These are phyloP conservation scores for Fusarium begoniae DNA, from an alignment of 2,329 filamentous ascomycete genomes.

Conservation along the genomic window DNA sequence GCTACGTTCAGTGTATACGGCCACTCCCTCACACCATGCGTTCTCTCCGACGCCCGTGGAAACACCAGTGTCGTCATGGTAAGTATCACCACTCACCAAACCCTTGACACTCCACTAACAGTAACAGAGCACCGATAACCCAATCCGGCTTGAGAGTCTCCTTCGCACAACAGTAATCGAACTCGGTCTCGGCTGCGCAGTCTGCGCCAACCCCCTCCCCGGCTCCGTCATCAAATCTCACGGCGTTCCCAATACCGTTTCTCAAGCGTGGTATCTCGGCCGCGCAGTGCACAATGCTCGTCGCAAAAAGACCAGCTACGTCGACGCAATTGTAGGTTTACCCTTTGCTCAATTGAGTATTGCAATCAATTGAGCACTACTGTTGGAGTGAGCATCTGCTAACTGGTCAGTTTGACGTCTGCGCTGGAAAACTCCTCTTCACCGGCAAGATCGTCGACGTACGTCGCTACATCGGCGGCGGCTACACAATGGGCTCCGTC, in stretches of 20 bases:
- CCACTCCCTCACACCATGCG: slow-evolving; percentile 48
- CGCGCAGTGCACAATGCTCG: slow-evolving; percentile 51
- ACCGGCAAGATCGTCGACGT: slow-evolving; percentile 54
- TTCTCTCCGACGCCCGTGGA: slow-evolving; percentile 49
- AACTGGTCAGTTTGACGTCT: slow-evolving; percentile 40
- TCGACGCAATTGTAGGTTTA: slow-evolving; percentile 37
- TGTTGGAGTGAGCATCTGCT: not conserved
- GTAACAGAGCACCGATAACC: slow-evolving; percentile 46
- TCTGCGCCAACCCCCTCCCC: slow-evolving; percentile 47
- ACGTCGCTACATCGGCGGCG: slow-evolving; percentile 49
- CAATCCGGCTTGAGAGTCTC: slow-evolving; percentile 48
- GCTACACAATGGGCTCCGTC: slow-evolving; percentile 53
- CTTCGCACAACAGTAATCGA: slow-evolving; percentile 50
- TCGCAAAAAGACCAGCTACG: slow-evolving; percentile 37
- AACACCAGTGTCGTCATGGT: slow-evolving; percentile 48
- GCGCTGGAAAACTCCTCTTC: slow-evolving; percentile 49
- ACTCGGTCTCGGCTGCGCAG: slow-evolving; percentile 50
- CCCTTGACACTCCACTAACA: not conserved
- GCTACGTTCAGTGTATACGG: slow-evolving; percentile 52
- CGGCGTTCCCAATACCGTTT: slow-evolving; percentile 56
- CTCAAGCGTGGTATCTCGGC: slow-evolving; percentile 64
- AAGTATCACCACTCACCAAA: not conserved
- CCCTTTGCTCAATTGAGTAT: fast-evolving
- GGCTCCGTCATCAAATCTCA: slow-evolving; percentile 47
- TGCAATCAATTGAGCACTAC: fast-evolving